phyloP scores from a whole-genome alignment of 306 rosid genomes.

The Neltuma alba region DNA sequence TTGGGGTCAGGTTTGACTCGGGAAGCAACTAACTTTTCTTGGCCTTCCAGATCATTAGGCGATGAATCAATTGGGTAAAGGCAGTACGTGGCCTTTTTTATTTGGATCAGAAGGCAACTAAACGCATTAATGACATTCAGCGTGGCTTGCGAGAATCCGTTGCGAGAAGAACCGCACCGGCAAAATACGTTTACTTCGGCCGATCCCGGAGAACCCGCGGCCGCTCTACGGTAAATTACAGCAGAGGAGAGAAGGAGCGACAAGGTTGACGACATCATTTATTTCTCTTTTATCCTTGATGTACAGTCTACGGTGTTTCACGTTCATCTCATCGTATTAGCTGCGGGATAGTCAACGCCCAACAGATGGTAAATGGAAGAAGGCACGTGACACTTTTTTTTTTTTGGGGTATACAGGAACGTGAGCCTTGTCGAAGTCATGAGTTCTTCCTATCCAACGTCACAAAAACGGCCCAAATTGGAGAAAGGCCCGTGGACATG shows the following conservation, averaged over 20 bases:
- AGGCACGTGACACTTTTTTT: no score
- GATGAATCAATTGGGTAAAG: neutral
- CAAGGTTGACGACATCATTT: neutral
- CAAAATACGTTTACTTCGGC: neutral
- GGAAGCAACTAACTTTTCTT: neutral
- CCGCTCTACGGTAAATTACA: neutral
- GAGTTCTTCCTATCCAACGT: neutral
- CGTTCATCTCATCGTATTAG: neutral
- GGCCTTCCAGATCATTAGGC: neutral
- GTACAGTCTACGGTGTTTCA: neutral
- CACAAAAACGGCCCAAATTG: neutral
- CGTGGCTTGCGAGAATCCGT: neutral
- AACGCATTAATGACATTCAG: neutral
- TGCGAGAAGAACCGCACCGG: neutral
- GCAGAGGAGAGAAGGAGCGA: neutral
- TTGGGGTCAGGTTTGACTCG: no score
- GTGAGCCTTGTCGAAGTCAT: neutral
- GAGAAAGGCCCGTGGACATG: neutral
- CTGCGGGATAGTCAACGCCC: neutral
- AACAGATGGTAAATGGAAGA: neutral
- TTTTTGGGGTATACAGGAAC: no score
- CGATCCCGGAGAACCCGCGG: neutral
- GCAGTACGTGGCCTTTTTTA: neutral
- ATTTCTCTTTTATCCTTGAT: neutral
- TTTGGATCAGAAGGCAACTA: neutral